Evolutionary conservation across 805 yeast species (phyloP), one percentile per base, ranked within the genome.

Genomic region (Suhomyces vadensis): DNA sequence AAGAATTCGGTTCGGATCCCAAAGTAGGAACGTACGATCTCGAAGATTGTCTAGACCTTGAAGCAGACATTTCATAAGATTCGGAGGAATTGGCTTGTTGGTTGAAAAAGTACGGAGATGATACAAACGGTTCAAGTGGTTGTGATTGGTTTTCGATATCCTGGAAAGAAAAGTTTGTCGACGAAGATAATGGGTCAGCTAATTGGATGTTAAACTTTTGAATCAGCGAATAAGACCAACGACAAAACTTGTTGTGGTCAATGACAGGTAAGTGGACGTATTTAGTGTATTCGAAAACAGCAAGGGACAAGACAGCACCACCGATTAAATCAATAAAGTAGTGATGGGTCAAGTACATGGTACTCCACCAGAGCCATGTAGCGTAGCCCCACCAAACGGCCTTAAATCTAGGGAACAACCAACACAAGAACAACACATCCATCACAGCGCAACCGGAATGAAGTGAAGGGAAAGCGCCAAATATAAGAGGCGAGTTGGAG

Each of bases 341-440:
- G 67, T 92, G 99, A 66, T 92, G 99, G 0, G 97, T 92, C 58
- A 92, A 75, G 65, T 92, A 92, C 99, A 92, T 92, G 11, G 98
- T 94, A 40, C 94, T 79, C 95, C 97, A 94, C 98, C 98, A 92
- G 54, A 94, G 76, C 95, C 96, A 89, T 50, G 81, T 69, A n/a
- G 89, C 94, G 62, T 92, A 94, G 14, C 74, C 65, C 61, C 83
- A 75, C 74, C 89, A 87, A 5, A 87, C 47, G 6, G 85, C 81
- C 1, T 81, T 73, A 38, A 72, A 71, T 33, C 68, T 74, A 9
- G 98, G 98, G 61, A 91, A 91, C 43, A 90, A 70, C 71, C 89
- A 88, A 42, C 83, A 73, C 58, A 94, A 71, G 67, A 94, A 94
- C 48, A 91, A 71, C 1, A 90, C 96, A 61, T 91, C 96, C 88